A percentile compares a stretch with the other conserved stretches of the same genome.
phyloP scores from a whole-genome alignment of 345 rosid genomes.

The Euphorbia pulcherrima region DNA sequence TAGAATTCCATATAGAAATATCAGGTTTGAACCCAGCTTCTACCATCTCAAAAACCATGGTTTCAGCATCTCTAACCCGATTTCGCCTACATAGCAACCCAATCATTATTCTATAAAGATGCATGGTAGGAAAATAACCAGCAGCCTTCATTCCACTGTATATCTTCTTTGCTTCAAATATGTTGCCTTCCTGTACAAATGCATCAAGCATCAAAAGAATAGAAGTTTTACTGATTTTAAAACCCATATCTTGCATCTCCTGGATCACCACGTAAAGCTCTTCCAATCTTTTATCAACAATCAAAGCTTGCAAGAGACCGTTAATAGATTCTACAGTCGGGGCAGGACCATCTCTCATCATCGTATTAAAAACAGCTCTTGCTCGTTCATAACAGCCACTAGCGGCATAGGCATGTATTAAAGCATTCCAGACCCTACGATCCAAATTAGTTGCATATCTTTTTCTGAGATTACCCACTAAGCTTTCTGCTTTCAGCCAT shows the following conservation, averaged over 20 bases:
- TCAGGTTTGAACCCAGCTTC: conserved; percentile 83
- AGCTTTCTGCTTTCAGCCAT: conserved; percentile 85
- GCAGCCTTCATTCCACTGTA: conserved; percentile 94
- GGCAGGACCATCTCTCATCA: conserved; percentile 91
- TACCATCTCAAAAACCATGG: conserved; percentile 87
- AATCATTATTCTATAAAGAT: conserved; percentile 81
- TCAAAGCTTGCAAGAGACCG: conserved; percentile 74
- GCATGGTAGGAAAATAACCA: conserved; percentile 89
- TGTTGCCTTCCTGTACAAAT: conserved; percentile 70
- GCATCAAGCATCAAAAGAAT: conserved; percentile 87
- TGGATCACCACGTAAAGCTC: conserved; percentile 80
- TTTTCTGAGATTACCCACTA: conserved; percentile 69
- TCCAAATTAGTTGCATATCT: conserved; percentile 43
- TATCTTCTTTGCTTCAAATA: conserved; percentile 87
- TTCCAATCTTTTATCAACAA: conserved; percentile 67
- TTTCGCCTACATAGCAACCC: conserved; percentile 70
- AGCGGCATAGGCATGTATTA: conserved; percentile 77
- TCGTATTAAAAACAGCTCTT: conserved; percentile 82
- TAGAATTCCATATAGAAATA: conserved; percentile 76
- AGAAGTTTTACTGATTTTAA: conserved; percentile 84
- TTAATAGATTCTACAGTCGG: conserved; percentile 90
- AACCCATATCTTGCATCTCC: conserved; percentile 96
- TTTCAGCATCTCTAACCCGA: conserved; percentile 77
- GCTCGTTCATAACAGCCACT: conserved; percentile 91
- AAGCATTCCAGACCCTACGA: conserved; percentile 80